phyloP scores from a whole-genome alignment of 164 flowering plant genomes.

The Kingdonia uniflora region DNA sequence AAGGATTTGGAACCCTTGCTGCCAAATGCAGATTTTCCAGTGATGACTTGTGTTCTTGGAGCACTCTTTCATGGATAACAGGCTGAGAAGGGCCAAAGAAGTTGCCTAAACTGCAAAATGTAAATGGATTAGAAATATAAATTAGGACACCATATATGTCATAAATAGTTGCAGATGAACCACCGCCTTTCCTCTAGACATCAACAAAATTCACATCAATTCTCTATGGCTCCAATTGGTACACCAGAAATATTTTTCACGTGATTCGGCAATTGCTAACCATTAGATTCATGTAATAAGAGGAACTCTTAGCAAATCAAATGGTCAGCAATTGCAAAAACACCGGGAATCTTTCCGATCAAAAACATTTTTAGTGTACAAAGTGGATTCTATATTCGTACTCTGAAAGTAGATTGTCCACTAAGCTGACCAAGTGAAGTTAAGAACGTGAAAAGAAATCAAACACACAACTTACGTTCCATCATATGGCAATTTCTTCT shows the following conservation, averaged over 20 bases:
- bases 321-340: too few species aligned
- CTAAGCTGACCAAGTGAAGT: not conserved
- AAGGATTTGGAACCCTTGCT: constrained; percentile 25
- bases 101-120: constrained; percentile 66
- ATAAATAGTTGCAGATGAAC: not conserved
- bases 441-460: not conserved
- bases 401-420: not conserved
- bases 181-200: too few species aligned
- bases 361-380: too few species aligned
- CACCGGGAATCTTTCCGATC: too few species aligned
- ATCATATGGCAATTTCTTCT: constrained; percentile 34
- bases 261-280: too few species aligned
- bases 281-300: too few species aligned
- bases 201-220: too few species aligned
- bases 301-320: too few species aligned
- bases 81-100: constrained; percentile 98
- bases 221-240: too few species aligned
- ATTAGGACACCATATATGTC: not conserved
- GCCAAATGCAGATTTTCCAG: constrained; percentile 62
- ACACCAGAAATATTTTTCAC: too few species aligned
- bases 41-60: constrained; percentile 84
- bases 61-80: constrained; percentile 80
- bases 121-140: not conserved
- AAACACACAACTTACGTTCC: constrained; percentile 41
- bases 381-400: too few species aligned